Conservation (phyloP, 371 early-diverging fungal species). For the Lichtheimia ramosa region DNA sequence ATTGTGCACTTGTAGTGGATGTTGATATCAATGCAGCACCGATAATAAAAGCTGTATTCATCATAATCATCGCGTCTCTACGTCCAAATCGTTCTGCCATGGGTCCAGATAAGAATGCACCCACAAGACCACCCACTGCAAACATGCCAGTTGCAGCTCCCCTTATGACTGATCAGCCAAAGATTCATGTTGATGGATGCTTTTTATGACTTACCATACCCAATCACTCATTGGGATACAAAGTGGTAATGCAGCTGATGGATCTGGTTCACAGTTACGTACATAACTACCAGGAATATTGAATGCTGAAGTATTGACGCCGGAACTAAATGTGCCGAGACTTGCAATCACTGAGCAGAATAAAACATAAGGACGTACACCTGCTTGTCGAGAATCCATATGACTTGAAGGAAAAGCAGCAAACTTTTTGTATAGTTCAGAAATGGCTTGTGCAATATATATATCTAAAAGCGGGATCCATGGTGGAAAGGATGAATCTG, state of each 20-base stretch:
- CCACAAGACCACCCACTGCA: slow-evolving; percentile 74
- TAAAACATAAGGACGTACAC: slow-evolving; percentile 29
- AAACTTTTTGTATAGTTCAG: too few relatives aligned
- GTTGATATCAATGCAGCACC: slow-evolving; percentile 65
- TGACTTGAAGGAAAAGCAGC: too few relatives aligned
- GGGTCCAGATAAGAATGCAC: slow-evolving; percentile 63
- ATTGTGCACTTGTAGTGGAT: slow-evolving; percentile 59
- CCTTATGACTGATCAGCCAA: slow-evolving; percentile 11
- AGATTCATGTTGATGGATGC: background rate
- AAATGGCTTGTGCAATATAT: too few relatives aligned
- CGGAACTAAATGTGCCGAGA: slow-evolving; percentile 43
- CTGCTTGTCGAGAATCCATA: slow-evolving; percentile 33
- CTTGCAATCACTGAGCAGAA: slow-evolving; percentile 43
- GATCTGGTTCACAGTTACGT: slow-evolving; percentile 31
- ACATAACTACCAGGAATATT: slow-evolving; percentile 43
- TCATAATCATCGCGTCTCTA: slow-evolving; percentile 63
- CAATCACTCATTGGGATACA: slow-evolving; percentile 49
- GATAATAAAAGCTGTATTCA: slow-evolving; percentile 63
- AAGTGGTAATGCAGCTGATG: slow-evolving; percentile 33
- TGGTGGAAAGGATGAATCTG: too few relatives aligned
- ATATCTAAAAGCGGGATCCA: too few relatives aligned
- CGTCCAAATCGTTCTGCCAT: slow-evolving; percentile 67
- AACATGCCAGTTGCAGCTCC: slow-evolving; percentile 69
- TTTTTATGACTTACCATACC: slow-evolving; percentile 40
- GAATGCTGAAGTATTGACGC: slow-evolving; percentile 43